Base-by-base conservation (phyloP, 768 basidiomycete genomes). In the Lentinula lateritia region DNA sequence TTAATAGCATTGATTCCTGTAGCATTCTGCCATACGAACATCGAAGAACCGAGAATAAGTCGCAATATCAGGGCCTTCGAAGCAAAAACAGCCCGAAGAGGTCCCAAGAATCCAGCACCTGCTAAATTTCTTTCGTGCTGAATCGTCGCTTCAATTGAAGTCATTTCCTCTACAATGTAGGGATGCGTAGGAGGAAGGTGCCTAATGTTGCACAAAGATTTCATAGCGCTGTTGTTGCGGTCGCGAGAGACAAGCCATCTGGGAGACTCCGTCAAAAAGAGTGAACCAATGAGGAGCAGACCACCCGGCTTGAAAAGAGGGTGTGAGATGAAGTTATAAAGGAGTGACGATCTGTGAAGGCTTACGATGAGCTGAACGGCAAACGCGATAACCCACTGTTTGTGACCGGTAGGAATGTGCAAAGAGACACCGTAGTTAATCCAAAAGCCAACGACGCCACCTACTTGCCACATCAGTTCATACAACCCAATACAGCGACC, bases 391-490 rank as follows among this genome's bases (percentile, higher is more conserved):
- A 75, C 53, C 76, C 76, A 77, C 42, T 75, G 74, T 32, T 63
- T 70, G 58, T 70, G 71, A 13, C 72, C 68, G 2, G 71, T 45
- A 1, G 62, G 57, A 15, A 75, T 61, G 50, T 75, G 66, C 23
- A 67, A 59, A n/a, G 64, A 71, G n/a, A 72, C 69, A 8, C 74
- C 74, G 62, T 76, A 74, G 57, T 76, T 75, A n/a, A 45, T 45
- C 43, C 43, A 45, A 20, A 45, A 45, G 43, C 79, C 78, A 36
- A 76, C 68, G 15, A 81, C 71, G n/a, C 74, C 76, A 39, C 81
- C 81, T 45, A 76, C 68, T 67, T 83, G 81, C 72, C 76, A 80
- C 39, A 74, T 74, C n/a, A 80, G 66, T 60, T 83, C 81, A 66
- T 78, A 81, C 54, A 79, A 65, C 16, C 81, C 82, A 54, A 80